These are phyloP conservation scores for Xerocomus potaroensis DNA, from an alignment of 768 basidiomycete species.

Conservation along the genomic window DNA sequence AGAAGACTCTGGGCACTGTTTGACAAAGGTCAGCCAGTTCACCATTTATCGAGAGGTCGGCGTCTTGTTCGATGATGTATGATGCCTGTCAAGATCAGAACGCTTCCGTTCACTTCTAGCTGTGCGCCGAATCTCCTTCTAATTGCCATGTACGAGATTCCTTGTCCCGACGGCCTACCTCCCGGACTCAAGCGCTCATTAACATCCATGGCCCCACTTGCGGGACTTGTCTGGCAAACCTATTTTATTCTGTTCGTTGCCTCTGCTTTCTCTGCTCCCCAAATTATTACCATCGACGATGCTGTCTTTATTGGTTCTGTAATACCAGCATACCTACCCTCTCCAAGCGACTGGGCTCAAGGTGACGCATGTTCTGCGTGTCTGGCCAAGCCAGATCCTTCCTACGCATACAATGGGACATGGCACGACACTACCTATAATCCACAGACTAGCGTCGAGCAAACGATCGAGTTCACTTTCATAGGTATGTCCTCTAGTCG, in stretches of 20 bases:
- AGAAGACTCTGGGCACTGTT: too few species aligned
- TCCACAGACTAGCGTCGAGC: not conserved
- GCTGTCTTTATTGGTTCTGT: conserved; percentile 3
- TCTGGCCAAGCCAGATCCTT: not conserved
- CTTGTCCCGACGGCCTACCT: too few species aligned
- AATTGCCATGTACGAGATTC: too few species aligned
- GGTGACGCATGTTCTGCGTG: conserved; percentile 8
- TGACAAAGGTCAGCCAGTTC: too few species aligned
- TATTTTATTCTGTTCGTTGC: not conserved
- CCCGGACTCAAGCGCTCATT: not conserved
- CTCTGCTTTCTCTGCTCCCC: conserved; percentile 2
- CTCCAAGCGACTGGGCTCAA: not conserved
- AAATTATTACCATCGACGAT: conserved; percentile 19
- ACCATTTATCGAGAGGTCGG: too few species aligned
- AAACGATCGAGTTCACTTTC: conserved; percentile 7
- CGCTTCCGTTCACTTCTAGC: too few species aligned
- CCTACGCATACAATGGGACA: conserved; percentile 7
- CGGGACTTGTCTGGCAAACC: not conserved
- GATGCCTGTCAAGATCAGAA: too few species aligned
- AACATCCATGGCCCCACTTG: not conserved
- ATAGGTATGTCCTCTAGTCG: conserved; percentile 3
- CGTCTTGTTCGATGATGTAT: too few species aligned
- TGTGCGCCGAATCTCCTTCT: too few species aligned
- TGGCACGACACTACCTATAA: conserved; percentile 14
- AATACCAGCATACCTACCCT: conserved; percentile 9